Evolutionary conservation across 2,329 filamentous ascomycete genomes (phyloP).

Genomic region (Chalaropsis thielavioides): DNA sequence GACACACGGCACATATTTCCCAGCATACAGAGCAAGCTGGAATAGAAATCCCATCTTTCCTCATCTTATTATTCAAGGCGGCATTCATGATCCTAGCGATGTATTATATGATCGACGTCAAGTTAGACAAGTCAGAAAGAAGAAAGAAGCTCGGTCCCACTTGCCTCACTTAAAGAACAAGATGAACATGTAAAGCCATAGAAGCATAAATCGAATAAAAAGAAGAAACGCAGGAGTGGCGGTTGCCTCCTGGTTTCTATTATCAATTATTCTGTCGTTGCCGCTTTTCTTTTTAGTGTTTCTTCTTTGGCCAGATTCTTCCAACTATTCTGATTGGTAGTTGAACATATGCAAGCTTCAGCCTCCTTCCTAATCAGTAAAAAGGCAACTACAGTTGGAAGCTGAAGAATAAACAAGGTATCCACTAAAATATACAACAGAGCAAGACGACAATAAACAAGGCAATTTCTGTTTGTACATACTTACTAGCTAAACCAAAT

Average conservation of each 20-base stretch:
- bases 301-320: neutral
- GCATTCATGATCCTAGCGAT: neutral
- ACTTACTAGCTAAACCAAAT: neutral
- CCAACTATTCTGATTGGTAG: neutral
- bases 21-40: neutral
- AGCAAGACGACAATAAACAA: neutral
- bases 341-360: slow-evolving; percentile 10
- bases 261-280: neutral
- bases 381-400: neutral
- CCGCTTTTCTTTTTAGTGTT: neutral
- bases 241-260: neutral
- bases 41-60: neutral
- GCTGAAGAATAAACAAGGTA: slow-evolving; percentile 7
- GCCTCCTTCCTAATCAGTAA: slow-evolving; percentile 11
- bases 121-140: neutral
- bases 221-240: neutral
- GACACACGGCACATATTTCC: neutral
- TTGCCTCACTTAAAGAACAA: neutral
- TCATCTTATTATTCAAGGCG: neutral
- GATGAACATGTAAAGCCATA: neutral
- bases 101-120: neutral
- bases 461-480: neutral
- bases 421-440: neutral
- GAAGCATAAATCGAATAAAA: neutral
- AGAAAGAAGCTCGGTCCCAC: neutral